These are phyloP conservation scores for Trypanosoma congolense DNA, from an alignment of 208 protist genomes.

Conservation along the genomic window DNA sequence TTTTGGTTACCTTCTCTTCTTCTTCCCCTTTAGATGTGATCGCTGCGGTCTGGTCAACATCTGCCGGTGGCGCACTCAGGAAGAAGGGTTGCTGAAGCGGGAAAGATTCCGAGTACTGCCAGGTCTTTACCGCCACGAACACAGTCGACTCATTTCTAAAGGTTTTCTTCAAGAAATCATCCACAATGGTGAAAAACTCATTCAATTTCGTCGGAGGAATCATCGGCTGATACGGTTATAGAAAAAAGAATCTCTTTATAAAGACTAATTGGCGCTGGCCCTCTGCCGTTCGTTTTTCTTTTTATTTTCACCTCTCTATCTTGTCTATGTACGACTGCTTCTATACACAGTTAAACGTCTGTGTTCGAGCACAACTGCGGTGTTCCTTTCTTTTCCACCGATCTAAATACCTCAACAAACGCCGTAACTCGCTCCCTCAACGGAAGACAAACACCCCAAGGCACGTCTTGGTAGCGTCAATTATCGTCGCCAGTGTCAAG, in stretches of 20 bases:
- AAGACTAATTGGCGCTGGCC: no score
- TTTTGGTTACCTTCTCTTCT: conserved; percentile 1
- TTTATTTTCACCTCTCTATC: conserved; percentile 5
- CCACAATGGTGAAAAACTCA: conserved; percentile 70
- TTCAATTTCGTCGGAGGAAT: conserved; percentile 59
- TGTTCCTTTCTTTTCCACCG: background rate
- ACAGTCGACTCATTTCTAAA: conserved; percentile 72
- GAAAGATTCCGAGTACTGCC: conserved; percentile 58
- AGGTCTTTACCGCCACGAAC: conserved; percentile 72
- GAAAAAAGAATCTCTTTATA: no score
- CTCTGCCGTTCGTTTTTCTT: background rate
- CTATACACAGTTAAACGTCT: background rate
- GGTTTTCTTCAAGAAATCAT: conserved; percentile 86
- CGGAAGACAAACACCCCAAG: no score
- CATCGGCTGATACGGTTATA: conserved; percentile 29
- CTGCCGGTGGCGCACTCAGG: conserved; percentile 4
- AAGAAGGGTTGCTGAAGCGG: conserved; percentile 39
- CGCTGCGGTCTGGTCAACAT: background rate
- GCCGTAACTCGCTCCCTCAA: no score
- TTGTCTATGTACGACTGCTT: conserved; percentile 1
- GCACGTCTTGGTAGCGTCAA: no score
- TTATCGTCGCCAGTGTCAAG: no score
- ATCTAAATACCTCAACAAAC: no score
- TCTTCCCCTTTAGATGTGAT: background rate
- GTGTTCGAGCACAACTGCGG: background rate